phyloP scores from a whole-genome alignment of 768 basidiomycete genomes.

The Amanita rubescens region DNA sequence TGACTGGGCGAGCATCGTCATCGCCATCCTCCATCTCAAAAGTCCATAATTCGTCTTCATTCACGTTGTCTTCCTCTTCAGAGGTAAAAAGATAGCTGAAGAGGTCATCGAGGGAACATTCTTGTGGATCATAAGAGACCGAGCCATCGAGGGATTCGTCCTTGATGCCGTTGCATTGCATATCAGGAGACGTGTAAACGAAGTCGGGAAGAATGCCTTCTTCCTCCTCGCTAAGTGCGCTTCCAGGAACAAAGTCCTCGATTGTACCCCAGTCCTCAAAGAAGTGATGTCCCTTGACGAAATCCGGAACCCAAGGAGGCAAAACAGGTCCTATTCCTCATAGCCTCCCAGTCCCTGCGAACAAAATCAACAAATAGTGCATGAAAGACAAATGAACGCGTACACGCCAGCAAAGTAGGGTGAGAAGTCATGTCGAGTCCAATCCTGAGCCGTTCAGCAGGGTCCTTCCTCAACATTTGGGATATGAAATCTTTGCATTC shows the following conservation, averaged over 20 bases:
- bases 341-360: conserved; percentile 20
- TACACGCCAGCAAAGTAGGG: conserved; percentile 25
- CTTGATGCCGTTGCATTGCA: neutral
- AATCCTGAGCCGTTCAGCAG: conserved; percentile 19
- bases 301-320: conserved; percentile 20
- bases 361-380: neutral
- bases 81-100: neutral
- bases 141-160: neutral
- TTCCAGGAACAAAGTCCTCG: conserved; percentile 9
- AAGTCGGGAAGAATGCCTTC: conserved; percentile 17
- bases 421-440: conserved; percentile 22
- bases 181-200: conserved; percentile 10
- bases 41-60: neutral
- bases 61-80: neutral
- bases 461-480: conserved; percentile 23
- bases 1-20: neutral
- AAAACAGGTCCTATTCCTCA: conserved; percentile 16
- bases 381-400: conserved; percentile 5
- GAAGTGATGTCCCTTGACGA: conserved; percentile 15
- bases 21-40: neutral
- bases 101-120: neutral
- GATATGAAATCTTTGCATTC: conserved; percentile 20
- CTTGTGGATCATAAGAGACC: conserved; percentile 3
- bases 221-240: conserved; percentile 9
- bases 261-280: conserved; percentile 5